Evolutionary conservation across 2,329 filamentous ascomycete species (phyloP), one percentile per base, ranked within the genome.

Genomic region (Nemania sp.): DNA sequence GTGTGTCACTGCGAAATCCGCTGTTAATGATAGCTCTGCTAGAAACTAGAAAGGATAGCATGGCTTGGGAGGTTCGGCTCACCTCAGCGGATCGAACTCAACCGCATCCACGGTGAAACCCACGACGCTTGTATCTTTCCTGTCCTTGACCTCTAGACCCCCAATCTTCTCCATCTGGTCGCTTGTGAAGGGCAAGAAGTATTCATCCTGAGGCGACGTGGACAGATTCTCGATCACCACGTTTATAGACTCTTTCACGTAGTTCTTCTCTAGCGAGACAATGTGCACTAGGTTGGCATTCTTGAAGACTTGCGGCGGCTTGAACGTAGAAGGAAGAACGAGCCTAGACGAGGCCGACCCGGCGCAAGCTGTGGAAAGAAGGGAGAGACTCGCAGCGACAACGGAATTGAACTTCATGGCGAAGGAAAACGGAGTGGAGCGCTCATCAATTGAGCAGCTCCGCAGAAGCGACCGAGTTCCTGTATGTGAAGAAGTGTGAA

Each of bases 191-290:
- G 92, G 90, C 48, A 99, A 68, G 73, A 88, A 97, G 80, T 99
- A 99, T 73, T 96, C 88, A 70, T 85, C 83, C 70, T 97, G 92
- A 15, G 91, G 82, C 62, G 86, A 77, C 57, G 82, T 80, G 67
- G 88, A 90, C 62, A 89, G 79, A 72, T 99, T 99, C 77, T 97
- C 89, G 60, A 99, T 84, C 46, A 96, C 80, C n/a, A 96, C 87
- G 75, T 97, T 97, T 79, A 97, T 84, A 12, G 86, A 88, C 74
- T 97, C 93, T 69, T 91, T 87, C 50, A 86, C 86, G 68, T 94
- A 97, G 63, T 86, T 89, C 80, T 97, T 97, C 75, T 97, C 93
- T 54, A 97, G 75, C 63, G 96, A 96, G 68, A 95, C 87, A 61
- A 89, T 86, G 66, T 94, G 89, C 46, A 97, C 88, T 24, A 97